These are phyloP conservation scores for Pyricularia grisea DNA, from an alignment of 2,329 filamentous ascomycete species.

Conservation along the genomic window DNA sequence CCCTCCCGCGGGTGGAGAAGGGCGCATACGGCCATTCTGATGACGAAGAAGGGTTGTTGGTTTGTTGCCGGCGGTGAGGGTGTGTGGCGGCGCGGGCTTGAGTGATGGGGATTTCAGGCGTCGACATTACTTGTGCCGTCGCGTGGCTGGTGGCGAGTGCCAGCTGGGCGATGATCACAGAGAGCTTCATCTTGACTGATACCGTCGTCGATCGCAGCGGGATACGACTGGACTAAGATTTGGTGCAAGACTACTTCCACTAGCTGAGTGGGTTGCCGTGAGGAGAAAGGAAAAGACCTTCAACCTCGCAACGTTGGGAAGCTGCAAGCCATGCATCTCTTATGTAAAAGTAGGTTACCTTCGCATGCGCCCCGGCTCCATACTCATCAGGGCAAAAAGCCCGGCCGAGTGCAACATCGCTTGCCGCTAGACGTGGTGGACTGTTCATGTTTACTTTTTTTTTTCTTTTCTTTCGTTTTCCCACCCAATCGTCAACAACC, in stretches of 20 bases:
- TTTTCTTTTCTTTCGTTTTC: not conserved
- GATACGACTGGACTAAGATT: not conserved
- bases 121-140: constrained; percentile 2
- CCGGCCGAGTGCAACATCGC: not conserved
- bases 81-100: not conserved
- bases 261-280: not conserved
- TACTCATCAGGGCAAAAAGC: not conserved
- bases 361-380: not conserved
- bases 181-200: constrained; percentile 5
- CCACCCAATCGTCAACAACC: not conserved
- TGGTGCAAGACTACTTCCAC: not conserved
- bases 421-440: not conserved
- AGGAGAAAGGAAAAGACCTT: not conserved
- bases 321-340: not conserved
- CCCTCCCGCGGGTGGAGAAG: constrained; percentile 25
- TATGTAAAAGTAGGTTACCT: not conserved
- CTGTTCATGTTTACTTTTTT: not conserved
- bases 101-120: not conserved
- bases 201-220: not conserved
- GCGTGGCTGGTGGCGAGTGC: constrained; percentile 1
- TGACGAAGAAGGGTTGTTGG: not conserved
- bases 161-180: not conserved
- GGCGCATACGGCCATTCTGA: constrained; percentile 25
- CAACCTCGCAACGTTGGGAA: not conserved
- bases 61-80: not conserved